phyloP scores from a whole-genome alignment of 1,284 basidiomycete genomes.

The Leccinum angustisporum region DNA sequence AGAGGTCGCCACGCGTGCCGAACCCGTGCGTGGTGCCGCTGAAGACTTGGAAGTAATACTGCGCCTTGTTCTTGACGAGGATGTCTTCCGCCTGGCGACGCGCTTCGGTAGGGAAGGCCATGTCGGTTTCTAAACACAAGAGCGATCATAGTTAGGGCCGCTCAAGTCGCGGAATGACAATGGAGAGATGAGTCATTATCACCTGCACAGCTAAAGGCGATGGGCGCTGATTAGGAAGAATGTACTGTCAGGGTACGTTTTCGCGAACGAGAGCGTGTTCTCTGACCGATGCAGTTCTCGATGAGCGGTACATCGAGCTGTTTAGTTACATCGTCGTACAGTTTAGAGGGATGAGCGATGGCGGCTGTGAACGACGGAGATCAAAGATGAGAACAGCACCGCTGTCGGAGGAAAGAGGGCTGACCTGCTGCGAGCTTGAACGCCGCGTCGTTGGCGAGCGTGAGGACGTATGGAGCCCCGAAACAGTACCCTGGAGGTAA shows the following conservation, averaged over 20 bases:
- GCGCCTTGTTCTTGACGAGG: slow-evolving; percentile 27
- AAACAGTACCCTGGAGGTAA: slow-evolving; percentile 54
- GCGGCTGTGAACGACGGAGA: slow-evolving; percentile 38
- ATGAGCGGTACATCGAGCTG: slow-evolving; percentile 50
- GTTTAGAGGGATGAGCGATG: slow-evolving; percentile 51
- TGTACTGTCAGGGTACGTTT: background rate
- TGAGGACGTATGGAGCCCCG: slow-evolving; percentile 51
- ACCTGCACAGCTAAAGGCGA: slow-evolving; percentile 56
- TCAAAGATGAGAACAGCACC: background rate
- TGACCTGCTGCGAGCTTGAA: slow-evolving; percentile 46
- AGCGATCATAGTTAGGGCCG: background rate
- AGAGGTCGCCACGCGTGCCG: slow-evolving; percentile 26
- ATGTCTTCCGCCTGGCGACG: slow-evolving; percentile 35
- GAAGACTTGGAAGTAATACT: slow-evolving; percentile 36
- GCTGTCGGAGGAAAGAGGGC: slow-evolving; percentile 2
- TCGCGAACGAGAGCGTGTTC: background rate
- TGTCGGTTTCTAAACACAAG: slow-evolving; percentile 34
- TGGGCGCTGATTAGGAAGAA: slow-evolving; percentile 42
- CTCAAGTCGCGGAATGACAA: background rate
- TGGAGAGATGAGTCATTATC: background rate
- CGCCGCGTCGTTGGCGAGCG: slow-evolving; percentile 42
- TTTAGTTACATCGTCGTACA: slow-evolving; percentile 12
- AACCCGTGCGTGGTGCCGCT: slow-evolving; percentile 36
- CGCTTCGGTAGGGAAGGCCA: slow-evolving; percentile 27
- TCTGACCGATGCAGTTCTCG: slow-evolving; percentile 46